Evolutionary conservation across 768 basidiomycete species (phyloP).

Genomic region (Mycena galericulata): DNA sequence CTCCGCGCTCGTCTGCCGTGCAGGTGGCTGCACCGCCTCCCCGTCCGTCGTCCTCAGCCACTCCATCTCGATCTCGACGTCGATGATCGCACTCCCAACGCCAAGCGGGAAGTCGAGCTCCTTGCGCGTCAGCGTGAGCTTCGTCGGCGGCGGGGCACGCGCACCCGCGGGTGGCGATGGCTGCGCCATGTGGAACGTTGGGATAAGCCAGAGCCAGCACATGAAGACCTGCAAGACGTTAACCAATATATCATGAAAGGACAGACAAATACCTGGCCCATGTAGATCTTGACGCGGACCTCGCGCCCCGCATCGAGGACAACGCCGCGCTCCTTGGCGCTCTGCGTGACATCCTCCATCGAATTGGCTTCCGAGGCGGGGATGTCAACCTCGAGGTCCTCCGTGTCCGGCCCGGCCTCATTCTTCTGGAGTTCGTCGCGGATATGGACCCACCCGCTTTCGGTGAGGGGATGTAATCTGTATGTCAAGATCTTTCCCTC

Average conservation of each 20-base stretch:
- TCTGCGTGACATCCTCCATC: conserved; percentile 53
- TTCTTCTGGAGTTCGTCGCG: conserved; percentile 48
- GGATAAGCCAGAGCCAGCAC: conserved; percentile 91
- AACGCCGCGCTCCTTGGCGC: conserved; percentile 54
- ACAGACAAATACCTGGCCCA: conserved; percentile 66
- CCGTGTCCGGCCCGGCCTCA: conserved; percentile 16
- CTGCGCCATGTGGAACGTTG: conserved; percentile 81
- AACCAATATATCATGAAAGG: background rate
- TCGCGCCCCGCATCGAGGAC: conserved; percentile 76
- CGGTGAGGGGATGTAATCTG: conserved; percentile 59
- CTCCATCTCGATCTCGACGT: conserved; percentile 73
- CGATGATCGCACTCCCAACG: conserved; percentile 72
- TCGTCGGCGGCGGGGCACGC: conserved; percentile 41
- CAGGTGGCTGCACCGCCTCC: conserved; percentile 43
- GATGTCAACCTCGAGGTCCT: conserved; percentile 44
- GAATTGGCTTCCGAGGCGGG: conserved; percentile 58
- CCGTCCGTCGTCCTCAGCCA: conserved; percentile 48
- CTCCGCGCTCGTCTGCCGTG: conserved; percentile 35
- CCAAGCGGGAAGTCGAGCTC: conserved; percentile 87
- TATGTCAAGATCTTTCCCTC: conserved; percentile 57
- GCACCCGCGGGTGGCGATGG: conserved; percentile 45
- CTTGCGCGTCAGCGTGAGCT: conserved; percentile 63
- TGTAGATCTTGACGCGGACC: conserved; percentile 76
- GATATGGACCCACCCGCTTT: conserved; percentile 56
- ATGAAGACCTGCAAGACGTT: conserved; percentile 67